Base-by-base conservation (phyloP, 179 eudicot genomes). In the Silene noctiflora region DNA sequence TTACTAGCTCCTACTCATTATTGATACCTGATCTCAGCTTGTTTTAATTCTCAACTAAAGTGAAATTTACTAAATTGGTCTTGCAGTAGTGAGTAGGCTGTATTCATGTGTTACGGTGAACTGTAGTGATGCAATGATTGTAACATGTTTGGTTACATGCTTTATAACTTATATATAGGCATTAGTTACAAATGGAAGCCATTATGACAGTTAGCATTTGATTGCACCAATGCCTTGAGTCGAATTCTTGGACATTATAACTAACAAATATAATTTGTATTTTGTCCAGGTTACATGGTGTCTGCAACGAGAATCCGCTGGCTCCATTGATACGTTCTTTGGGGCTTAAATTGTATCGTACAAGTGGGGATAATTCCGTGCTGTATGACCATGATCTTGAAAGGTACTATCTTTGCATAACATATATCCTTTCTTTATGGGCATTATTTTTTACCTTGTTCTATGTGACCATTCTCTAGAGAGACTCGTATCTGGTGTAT, bases 321-420 rank as follows among this genome's bases (percentile, higher is more conserved):
- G 96, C 99, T 80, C 98, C 98, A 7, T 78, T 93, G 75, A 95
- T 95, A 69, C 90, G 99, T 69, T 85, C 85, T n/a, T 79, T 93
- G 75, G 96, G 97, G 77, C 99, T 95, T 75, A 76, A 83, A 56
- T 77, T 95, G 75, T 95, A 95, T 73, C 94, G 97, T 56, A 94
- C 98, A 17, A 94, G 98, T 82, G 98, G 98, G 75, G 98, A 94
- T 73, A 86, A 94, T 82, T 94, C 98, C 65, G 92, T 94, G 56
- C 80, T 94, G 29, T 94, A 94, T 85, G 98, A 94, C 80, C 98
- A 94, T 84, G 98, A 94, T 81, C 87, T 94, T 63, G 97, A 94
- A 83, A 94, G 98, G 99, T 95, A 83, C 70, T 74, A 58, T 35
- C 65, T 72, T 25, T 21, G 56, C 22, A 16, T 17, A 62, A 12